Percentiles rank a stretch among this genome's conserved stretches.
Evolutionary conservation across 2,329 filamentous ascomycete genomes (phyloP).

Genomic region (Rhynchosporium secalis): DNA sequence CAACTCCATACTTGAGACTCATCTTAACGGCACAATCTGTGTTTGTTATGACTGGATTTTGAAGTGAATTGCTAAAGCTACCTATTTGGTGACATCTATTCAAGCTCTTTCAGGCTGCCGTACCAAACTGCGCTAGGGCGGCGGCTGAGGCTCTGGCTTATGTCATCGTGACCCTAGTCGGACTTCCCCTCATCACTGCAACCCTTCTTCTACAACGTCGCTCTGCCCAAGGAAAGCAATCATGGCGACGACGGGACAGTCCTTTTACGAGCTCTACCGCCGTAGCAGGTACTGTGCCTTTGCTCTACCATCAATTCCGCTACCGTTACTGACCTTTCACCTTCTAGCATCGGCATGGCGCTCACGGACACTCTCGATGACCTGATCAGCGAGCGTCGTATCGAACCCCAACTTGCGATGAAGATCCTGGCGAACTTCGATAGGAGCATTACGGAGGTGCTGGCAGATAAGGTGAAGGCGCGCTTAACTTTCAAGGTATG

Average conservation of each 20-base stretch:
- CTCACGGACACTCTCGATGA: conserved; percentile 97
- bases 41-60: conserved; percentile 3
- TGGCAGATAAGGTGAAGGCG: conserved; percentile 90
- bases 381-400: conserved; percentile 88
- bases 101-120: conserved; percentile 30
- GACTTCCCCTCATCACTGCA: conserved; percentile 13
- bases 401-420: conserved; percentile 98
- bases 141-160: conserved; percentile 19
- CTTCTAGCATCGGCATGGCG: conserved; percentile 79
- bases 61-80: conserved; percentile 13
- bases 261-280: conserved; percentile 93
- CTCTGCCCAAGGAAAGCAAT: conserved; percentile 26
- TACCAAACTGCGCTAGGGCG: conserved; percentile 22
- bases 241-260: conserved; percentile 55
- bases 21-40: conserved; percentile 48
- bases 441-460: conserved; percentile 83
- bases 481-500: conserved; percentile 90
- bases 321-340: conserved; percentile 37
- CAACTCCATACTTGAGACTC: conserved; percentile 71
- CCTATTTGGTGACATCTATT: conserved; percentile 12
- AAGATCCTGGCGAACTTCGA: conserved; percentile 97
- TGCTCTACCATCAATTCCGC: conserved; percentile 36
- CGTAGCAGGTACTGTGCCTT: conserved; percentile 79
- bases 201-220: conserved; percentile 26
- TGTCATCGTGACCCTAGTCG: conserved; percentile 26